Percentiles rank a stretch among this genome's conserved stretches.
Conservation (phyloP, 2,329 filamentous ascomycete species). For the Alternaria viburni region DNA sequence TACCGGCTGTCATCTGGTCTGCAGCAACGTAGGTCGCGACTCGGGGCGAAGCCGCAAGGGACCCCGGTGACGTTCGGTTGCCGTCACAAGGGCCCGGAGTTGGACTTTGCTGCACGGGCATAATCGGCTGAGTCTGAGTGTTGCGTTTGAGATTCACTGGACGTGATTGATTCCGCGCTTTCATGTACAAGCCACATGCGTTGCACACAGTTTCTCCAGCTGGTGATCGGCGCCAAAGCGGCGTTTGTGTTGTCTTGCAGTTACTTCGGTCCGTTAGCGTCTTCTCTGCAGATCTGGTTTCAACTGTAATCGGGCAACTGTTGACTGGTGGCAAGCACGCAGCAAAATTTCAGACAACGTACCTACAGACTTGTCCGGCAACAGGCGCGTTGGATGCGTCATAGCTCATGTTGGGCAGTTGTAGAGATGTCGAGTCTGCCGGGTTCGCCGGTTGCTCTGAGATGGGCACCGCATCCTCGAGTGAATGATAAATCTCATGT, state of each 20-base stretch:
- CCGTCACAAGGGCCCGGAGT: conserved; percentile 46
- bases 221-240: conserved; percentile 91
- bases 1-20: conserved; percentile 78
- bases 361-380: conserved; percentile 76
- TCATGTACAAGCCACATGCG: conserved; percentile 92
- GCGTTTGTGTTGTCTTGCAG: conserved; percentile 91
- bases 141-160: conserved; percentile 89
- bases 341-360: conserved; percentile 35
- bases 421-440: conserved; percentile 26
- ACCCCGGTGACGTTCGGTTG: conserved; percentile 49
- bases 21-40: conserved; percentile 77
- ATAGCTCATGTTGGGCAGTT: conserved; percentile 21
- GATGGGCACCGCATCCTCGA: conserved; percentile 48
- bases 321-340: background rate
- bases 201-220: conserved; percentile 96
- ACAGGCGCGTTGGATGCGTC: conserved; percentile 48
- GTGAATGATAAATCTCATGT: conserved; percentile 48
- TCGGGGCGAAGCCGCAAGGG: conserved; percentile 46
- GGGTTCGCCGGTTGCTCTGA: conserved; percentile 30
- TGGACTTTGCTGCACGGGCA: conserved; percentile 50
- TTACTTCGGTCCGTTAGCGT: conserved; percentile 66
- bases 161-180: conserved; percentile 88
- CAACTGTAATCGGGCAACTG: conserved; percentile 4
- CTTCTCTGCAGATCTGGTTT: conserved; percentile 6
- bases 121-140: conserved; percentile 49